Base-by-base conservation (phyloP, 1,284 basidiomycete species). In the Pisolithus thermaeus region DNA sequence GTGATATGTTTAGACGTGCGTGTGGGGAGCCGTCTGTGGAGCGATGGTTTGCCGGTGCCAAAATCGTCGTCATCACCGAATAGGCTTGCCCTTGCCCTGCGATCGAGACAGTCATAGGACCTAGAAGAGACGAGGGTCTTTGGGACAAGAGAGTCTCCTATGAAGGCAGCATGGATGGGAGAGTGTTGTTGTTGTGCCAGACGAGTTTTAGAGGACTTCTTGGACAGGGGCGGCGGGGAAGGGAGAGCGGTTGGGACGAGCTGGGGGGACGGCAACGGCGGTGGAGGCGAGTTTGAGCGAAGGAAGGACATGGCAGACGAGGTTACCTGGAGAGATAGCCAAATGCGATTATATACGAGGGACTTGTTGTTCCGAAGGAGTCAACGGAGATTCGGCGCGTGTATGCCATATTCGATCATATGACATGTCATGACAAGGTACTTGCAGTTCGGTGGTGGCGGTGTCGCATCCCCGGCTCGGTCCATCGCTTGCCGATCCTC, bases 241-340 rank as follows among this genome's bases (percentile, higher is more conserved):
- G 61, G 59, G 18, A 61, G 61, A 3, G 62, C 47, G 0, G 28
- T 46, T 3, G 60, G 56, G 16, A 61, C 32, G 44, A 65, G 55
- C 22, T 53, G 28, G 6, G 65, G 65, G 5, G 62, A 63, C 0
- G 62, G 64, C 46, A 65, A 37, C 0, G 65, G 65, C 0, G 65
- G 64, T 3, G 63, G 64, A 0, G 62, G 61, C 1, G 64, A 56
- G 3, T 42, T 46, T 6, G 50, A 50, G 30, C 46, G 51, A 43
- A 35, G 6, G 28, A 57, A 58, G 12, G 57, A 56, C 64, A 66
- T 66, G 44, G 7, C 30, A 23, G 23, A 16, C 16, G 27, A 23
- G 43, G 14, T 16, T 30, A 7, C 8, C 11, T 46, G 36, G 37
- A 36, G 32, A 41, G 41, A 20, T 1, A 20, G 18, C 18, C 18